phyloP scores from a whole-genome alignment of 2,329 filamentous ascomycete genomes.

The Paraphoma chrysanthemicola region DNA sequence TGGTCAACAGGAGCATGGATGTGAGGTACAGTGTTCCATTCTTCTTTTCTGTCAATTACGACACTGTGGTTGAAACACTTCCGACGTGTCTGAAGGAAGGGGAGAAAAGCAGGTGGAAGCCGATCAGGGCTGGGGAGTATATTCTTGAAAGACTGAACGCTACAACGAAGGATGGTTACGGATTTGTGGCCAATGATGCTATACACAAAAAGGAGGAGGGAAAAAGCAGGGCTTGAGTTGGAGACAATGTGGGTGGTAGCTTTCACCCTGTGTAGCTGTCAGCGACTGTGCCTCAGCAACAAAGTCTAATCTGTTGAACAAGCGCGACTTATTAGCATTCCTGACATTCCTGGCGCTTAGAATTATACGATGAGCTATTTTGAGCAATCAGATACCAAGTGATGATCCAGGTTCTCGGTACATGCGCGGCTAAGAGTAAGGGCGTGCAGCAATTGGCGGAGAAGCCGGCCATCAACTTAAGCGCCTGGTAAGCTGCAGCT shows the following conservation, averaged over 20 bases:
- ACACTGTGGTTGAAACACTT: constrained; percentile 48
- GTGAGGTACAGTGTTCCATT: constrained; percentile 57
- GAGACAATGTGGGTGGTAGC: constrained; percentile 8
- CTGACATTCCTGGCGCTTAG: too few species aligned
- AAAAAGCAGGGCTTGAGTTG: not conserved
- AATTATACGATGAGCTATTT: not conserved
- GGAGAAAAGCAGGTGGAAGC: constrained; percentile 42
- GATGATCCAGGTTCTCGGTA: not conserved
- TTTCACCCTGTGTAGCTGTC: not conserved
- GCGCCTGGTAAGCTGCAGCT: not conserved
- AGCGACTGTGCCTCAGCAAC: not conserved
- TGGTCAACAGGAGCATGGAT: constrained; percentile 49
- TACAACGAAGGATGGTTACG: constrained; percentile 40
- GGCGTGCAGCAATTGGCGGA: not conserved
- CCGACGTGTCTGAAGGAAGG: constrained; percentile 45
- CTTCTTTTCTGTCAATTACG: constrained; percentile 56
- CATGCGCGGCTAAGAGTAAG: not conserved
- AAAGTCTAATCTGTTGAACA: too few species aligned
- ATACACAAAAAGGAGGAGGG: constrained; percentile 1
- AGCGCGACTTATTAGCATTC: too few species aligned
- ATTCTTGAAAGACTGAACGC: constrained; percentile 47
- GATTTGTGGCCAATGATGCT: constrained; percentile 29
- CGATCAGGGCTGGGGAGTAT: constrained; percentile 49
- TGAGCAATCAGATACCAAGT: not conserved
- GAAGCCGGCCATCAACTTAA: not conserved